Conservation (phyloP, 345 rosid species). For the Dovyalis caffra region DNA sequence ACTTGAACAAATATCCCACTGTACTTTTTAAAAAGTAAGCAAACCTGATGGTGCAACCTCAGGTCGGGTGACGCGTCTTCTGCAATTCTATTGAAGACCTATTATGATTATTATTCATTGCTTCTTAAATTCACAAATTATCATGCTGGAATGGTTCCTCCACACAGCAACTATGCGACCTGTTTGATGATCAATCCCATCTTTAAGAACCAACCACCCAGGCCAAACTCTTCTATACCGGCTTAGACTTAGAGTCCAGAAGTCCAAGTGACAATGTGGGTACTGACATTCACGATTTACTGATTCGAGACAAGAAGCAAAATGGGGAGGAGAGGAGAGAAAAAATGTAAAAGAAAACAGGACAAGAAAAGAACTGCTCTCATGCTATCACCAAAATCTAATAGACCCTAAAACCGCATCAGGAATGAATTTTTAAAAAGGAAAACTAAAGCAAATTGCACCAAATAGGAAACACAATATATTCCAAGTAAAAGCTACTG, state of each 20-base stretch:
- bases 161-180: neutral
- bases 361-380: neutral
- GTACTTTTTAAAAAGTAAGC: constrained; percentile 3
- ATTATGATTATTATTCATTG: neutral
- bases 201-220: neutral
- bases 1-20: neutral
- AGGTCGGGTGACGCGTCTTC: neutral
- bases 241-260: neutral
- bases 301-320: neutral
- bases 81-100: neutral
- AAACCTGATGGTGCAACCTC: neutral
- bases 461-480: neutral
- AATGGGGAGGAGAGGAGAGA: neutral
- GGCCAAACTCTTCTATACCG: neutral
- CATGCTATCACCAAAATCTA: neutral
- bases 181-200: neutral
- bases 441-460: neutral
- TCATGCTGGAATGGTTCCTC: neutral
- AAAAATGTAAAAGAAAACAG: neutral
- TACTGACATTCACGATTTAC: neutral
- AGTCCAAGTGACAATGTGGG: neutral
- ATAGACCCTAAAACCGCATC: neutral
- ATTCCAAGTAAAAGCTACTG: too few species aligned
- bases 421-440: neutral
- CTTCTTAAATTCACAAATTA: neutral